A percentile compares a stretch with the other conserved stretches of the same genome.
phyloP scores from a whole-genome alignment of 371 early-diverging fungal genomes.

The Haplosporangium sp. region DNA sequence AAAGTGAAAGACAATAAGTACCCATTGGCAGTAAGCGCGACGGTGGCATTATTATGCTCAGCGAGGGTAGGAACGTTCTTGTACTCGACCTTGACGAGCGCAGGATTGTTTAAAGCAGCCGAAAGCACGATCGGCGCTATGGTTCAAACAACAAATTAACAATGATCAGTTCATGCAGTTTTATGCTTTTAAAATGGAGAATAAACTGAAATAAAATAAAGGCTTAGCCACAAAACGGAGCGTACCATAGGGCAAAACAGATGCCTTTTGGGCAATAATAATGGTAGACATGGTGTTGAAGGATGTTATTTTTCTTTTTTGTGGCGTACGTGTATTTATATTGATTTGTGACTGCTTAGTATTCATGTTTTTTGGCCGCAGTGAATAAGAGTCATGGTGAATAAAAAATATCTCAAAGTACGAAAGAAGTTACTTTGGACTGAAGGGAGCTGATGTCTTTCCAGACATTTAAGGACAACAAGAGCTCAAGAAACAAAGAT shows the following conservation, averaged over 20 bases:
- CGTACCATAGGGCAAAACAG: slow-evolving; percentile 44
- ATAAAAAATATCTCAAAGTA: no score
- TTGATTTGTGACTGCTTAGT: neutral
- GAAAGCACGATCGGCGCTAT: slow-evolving; percentile 42
- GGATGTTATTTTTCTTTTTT: neutral
- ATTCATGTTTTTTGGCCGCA: no score
- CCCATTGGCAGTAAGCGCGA: slow-evolving; percentile 42
- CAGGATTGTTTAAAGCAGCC: slow-evolving; percentile 51
- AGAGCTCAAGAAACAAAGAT: no score
- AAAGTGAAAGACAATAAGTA: slow-evolving; percentile 4
- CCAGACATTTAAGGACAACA: no score
- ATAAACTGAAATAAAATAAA: no score
- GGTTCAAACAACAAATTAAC: neutral
- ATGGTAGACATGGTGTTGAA: slow-evolving; percentile 43
- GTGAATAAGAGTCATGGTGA: no score
- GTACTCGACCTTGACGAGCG: slow-evolving; percentile 53
- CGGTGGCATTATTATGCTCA: slow-evolving; percentile 50
- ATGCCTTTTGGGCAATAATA: slow-evolving; percentile 52
- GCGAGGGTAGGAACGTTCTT: slow-evolving; percentile 51
- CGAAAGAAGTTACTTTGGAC: no score
- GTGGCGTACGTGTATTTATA: neutral
- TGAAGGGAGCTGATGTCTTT: no score
- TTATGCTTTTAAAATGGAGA: neutral
- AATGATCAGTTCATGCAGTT: neutral
- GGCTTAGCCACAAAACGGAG: neutral